Evolutionary conservation across 2,329 filamentous ascomycete species (phyloP), one percentile per base, ranked within the genome.

Genomic region (Sordariomycetes sp.): DNA sequence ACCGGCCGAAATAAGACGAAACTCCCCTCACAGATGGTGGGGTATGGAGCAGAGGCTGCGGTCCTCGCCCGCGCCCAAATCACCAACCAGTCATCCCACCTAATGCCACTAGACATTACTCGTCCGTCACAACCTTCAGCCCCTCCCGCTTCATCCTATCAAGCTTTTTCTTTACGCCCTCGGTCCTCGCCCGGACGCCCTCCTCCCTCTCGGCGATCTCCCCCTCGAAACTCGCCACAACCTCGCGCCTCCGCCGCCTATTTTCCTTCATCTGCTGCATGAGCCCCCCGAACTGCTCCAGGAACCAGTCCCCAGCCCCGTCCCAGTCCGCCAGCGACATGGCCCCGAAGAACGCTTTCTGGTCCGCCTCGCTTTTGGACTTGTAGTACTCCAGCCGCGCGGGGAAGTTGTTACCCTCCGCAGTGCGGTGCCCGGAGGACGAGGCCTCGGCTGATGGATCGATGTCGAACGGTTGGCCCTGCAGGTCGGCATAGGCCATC

Each of bases 291-390:
- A 85, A 84, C 61, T 76, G 77, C 51, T 76, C 74, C 24, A 82
- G 70, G 59, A 85, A 82, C 81, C 81, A 85, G 62, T 83, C 80
- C 5, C 81, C 81, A 1, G 80, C 76, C 16, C 75, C 71, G 62
- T 85, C 81, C 81, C 81, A 85, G 57, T 84, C 81, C 18, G 74
- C 70, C 16, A 83, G 71, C 1, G 76, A 68, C 74, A 84, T 78
- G 57, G 73, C 73, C 2, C 72, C 73, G 64, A 84, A 83, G 58
- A 84, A 77, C 1, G 73, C 67, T 35, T 70, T 71, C 63, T 81
- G 79, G 54, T 79, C 76, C 35, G 67, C 64, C 54, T 76, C 74
- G 10, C 71, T 70, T 58, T 77, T 72, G 57, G 68, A 70, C 60
- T 76, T 76, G 65, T 75, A 80, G 62, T 82, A 76, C 50, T 74